A percentile compares a stretch with the other conserved stretches of the same genome.
phyloP scores from a whole-genome alignment of 495 filamentous ascomycete species.

The Chaetomium fimeti region DNA sequence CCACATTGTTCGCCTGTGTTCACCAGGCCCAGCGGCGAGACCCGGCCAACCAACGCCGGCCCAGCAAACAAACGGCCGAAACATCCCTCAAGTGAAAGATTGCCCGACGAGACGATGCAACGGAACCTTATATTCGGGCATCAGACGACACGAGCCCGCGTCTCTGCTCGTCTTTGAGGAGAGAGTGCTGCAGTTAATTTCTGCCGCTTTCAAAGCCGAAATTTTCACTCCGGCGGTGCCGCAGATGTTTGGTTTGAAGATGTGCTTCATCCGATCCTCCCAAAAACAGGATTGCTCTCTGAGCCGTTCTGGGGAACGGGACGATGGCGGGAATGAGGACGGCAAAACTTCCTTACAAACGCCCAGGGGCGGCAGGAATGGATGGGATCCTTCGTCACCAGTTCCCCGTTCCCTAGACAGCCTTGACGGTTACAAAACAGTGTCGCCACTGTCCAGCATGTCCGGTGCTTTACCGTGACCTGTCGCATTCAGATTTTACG shows the following conservation, averaged over 20 bases:
- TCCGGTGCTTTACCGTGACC: not conserved
- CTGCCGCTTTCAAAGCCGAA: not conserved
- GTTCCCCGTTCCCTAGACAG: not conserved
- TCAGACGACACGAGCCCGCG: constrained; percentile 4
- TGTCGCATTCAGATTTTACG: not conserved
- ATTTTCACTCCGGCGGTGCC: not conserved
- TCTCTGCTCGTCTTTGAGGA: not conserved
- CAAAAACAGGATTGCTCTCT: not conserved
- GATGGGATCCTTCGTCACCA: constrained; percentile 5
- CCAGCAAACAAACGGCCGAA: constrained; percentile 27
- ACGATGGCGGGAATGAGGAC: constrained; percentile 22
- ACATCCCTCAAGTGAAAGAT: constrained; percentile 18
- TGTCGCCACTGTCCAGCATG: not conserved
- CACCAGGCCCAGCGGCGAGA: not conserved
- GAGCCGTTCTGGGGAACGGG: constrained; percentile 26
- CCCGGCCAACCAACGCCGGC: not conserved
- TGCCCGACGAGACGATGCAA: constrained; percentile 16
- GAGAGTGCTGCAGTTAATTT: not conserved
- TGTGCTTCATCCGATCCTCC: constrained; percentile 16
- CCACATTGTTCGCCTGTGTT: constrained; percentile 3
- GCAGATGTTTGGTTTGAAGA: constrained; percentile 27
- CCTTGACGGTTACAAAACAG: not conserved
- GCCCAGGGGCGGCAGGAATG: constrained; percentile 33
- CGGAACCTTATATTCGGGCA: constrained; percentile 15
- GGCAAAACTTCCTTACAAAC: constrained; percentile 12